Conservation (phyloP, 345 rosid species). For the Conringia planisiliqua region DNA sequence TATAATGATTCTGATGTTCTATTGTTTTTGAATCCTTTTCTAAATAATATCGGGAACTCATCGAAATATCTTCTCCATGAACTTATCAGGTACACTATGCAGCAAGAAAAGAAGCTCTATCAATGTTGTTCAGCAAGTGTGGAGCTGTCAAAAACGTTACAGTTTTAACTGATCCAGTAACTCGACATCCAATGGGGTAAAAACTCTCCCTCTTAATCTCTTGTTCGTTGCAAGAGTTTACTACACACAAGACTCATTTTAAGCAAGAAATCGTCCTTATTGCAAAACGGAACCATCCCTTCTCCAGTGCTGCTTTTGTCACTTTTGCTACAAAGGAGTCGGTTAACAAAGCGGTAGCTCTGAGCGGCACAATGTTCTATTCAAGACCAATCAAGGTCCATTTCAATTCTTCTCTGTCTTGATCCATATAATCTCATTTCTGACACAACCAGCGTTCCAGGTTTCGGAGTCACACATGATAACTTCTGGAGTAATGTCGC, state of each 20-base stretch:
- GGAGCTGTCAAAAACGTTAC: slow-evolving; percentile 30
- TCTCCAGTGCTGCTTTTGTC: slow-evolving; percentile 36
- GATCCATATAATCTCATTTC: not conserved
- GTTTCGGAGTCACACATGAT: slow-evolving; percentile 1
- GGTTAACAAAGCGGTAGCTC: slow-evolving; percentile 32
- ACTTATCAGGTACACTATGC: slow-evolving; percentile 41
- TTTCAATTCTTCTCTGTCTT: not conserved
- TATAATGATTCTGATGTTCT: not conserved
- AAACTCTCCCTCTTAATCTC: not conserved
- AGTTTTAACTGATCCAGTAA: slow-evolving; percentile 31
- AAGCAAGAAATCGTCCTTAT: not conserved
- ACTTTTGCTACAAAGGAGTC: slow-evolving; percentile 38
- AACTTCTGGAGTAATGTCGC: not conserved
- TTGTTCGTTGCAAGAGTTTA: not conserved
- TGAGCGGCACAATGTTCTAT: slow-evolving; percentile 31
- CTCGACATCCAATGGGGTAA: slow-evolving; percentile 33
- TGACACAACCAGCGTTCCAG: not conserved
- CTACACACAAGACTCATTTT: not conserved
- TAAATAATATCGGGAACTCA: not conserved
- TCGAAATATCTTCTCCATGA: not conserved
- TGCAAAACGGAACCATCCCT: not conserved
- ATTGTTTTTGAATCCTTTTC: not conserved
- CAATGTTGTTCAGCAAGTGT: slow-evolving; percentile 34
- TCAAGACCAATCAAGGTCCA: slow-evolving; percentile 38
- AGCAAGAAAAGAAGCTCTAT: slow-evolving; percentile 37